A percentile compares a stretch with the other conserved stretches of the same genome.
Evolutionary conservation across 2,329 filamentous ascomycete genomes (phyloP).

Genomic region (Dactylellina sp.): DNA sequence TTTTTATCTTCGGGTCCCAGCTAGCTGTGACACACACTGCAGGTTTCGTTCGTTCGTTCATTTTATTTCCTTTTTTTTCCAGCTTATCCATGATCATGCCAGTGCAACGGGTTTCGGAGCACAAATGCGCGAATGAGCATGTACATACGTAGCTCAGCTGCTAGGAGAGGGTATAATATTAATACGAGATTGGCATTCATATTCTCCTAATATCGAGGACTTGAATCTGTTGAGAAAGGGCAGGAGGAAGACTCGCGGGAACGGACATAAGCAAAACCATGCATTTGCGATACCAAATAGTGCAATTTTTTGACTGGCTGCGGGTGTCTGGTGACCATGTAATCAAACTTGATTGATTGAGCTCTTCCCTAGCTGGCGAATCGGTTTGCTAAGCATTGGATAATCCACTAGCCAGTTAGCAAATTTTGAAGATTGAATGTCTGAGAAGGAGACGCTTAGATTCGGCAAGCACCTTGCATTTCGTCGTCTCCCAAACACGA

Average conservation of each 20-base stretch:
- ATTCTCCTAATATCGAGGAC: too few species aligned
- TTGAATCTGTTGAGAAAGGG: conserved; percentile 2
- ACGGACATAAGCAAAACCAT: conserved; percentile 49
- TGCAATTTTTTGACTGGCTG: conserved; percentile 3
- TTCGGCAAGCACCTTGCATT: conserved; percentile 41
- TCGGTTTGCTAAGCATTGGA: conserved; percentile 51
- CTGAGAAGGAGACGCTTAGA: conserved; percentile 38
- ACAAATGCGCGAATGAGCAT: not conserved
- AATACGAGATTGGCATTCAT: too few species aligned
- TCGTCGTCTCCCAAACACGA: not conserved
- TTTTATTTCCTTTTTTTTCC: not conserved
- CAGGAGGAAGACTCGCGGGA: not conserved
- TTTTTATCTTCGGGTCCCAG: conserved; percentile 43
- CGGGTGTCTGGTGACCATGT: conserved; percentile 29
- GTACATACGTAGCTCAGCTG: too few species aligned
- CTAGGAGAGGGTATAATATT: too few species aligned
- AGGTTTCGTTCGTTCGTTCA: conserved; percentile 36
- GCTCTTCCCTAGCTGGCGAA: conserved; percentile 37
- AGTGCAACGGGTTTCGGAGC: conserved; percentile 6
- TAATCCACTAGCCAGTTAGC: conserved; percentile 35
- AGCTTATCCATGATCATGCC: too few species aligned
- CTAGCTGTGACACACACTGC: conserved; percentile 43
- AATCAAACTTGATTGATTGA: conserved; percentile 12
- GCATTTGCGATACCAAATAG: not conserved
- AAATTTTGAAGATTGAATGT: conserved; percentile 3